Evolutionary conservation across 331 rosid species (phyloP), one percentile per base, ranked within the genome.

Genomic region (Pyrus hybrid): DNA sequence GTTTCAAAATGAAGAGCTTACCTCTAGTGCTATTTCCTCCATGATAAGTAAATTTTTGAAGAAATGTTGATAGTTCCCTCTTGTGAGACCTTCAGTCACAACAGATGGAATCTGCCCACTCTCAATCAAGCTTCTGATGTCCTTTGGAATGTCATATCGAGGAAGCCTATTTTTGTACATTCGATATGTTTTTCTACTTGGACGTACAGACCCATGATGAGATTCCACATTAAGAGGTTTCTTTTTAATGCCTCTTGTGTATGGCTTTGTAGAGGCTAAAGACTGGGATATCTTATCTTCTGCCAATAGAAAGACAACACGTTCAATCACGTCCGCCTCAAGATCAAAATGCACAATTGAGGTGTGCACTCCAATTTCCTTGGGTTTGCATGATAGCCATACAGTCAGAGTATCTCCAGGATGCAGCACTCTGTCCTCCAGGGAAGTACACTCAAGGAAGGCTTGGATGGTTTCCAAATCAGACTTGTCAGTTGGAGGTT

Each of bases 21-120:
- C 99, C 97, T 95, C 96, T 72, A 89, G 74, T 71, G 92, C 93
- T 76, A 95, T 73, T 84, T 95, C 99, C 82, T 95, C 99, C 97
- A 95, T 88, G 73, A 87, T 86, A 22, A 92, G 58, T 80, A 95
- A 86, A 30, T 81, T 64, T 81, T 80, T 85, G 80, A 95, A 95
- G 76, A 70, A 91, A 47, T 64, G 10, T 61, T 84, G 63, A 74
- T 92, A 95, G 51, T 47, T 89, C 57, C 18, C 71, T 54, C 53
- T 80, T 13, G 81, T 74, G 64, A 95, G 93, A 63, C 99, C 97
- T 69, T 83, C 86, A 41, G 64, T 70, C 37, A 95, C 80, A 65
- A 68, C 81, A 79, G 68, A 77, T 68, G 99, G 97, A 26, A 83
- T 77, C 77, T 88, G 80, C 75, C 83, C 76, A 66, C 69, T 85